These are phyloP conservation scores for Alternaria metachromatica DNA, from an alignment of 2,329 filamentous ascomycete species.

Conservation along the genomic window DNA sequence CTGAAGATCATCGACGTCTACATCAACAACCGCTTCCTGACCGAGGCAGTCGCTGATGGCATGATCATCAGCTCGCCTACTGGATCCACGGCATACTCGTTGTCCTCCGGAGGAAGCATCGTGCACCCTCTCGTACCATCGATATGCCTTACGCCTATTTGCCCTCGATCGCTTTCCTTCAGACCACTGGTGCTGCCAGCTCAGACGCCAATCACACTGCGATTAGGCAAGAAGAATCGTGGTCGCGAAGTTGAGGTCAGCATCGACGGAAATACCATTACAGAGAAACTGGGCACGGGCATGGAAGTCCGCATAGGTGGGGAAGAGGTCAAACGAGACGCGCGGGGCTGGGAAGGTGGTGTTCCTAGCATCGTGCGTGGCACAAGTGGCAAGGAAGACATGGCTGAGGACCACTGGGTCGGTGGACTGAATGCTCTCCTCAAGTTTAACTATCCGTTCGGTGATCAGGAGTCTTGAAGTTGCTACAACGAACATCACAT, in stretches of 20 bases:
- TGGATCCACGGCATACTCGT: slow-evolving; percentile 91
- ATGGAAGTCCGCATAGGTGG: slow-evolving; percentile 87
- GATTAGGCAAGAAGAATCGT: slow-evolving; percentile 70
- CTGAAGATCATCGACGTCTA: slow-evolving; percentile 91
- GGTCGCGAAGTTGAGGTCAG: slow-evolving; percentile 58
- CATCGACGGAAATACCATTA: slow-evolving; percentile 56
- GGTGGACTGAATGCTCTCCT: slow-evolving; percentile 89
- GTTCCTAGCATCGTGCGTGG: slow-evolving; percentile 89
- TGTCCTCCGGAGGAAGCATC: slow-evolving; percentile 92
- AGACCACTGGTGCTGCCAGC: slow-evolving; percentile 87
- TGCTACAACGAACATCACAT: background rate
- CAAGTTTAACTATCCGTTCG: slow-evolving; percentile 98
- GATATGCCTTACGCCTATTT: slow-evolving; percentile 91
- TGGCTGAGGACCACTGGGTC: slow-evolving; percentile 90
- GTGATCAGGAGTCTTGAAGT: slow-evolving; percentile 54
- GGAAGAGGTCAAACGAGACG: slow-evolving; percentile 67
- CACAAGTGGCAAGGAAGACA: slow-evolving; percentile 44
- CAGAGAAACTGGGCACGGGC: slow-evolving; percentile 52
- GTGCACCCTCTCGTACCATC: slow-evolving; percentile 91
- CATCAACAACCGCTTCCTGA: slow-evolving; percentile 87
- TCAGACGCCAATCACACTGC: slow-evolving; percentile 81
- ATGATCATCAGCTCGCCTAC: slow-evolving; percentile 95
- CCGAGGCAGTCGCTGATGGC: slow-evolving; percentile 92
- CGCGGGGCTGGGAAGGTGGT: slow-evolving; percentile 71
- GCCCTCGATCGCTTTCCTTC: slow-evolving; percentile 89